Evolutionary conservation across 805 yeast species (phyloP).

Genomic region (Saccharomycopsis amapae): DNA sequence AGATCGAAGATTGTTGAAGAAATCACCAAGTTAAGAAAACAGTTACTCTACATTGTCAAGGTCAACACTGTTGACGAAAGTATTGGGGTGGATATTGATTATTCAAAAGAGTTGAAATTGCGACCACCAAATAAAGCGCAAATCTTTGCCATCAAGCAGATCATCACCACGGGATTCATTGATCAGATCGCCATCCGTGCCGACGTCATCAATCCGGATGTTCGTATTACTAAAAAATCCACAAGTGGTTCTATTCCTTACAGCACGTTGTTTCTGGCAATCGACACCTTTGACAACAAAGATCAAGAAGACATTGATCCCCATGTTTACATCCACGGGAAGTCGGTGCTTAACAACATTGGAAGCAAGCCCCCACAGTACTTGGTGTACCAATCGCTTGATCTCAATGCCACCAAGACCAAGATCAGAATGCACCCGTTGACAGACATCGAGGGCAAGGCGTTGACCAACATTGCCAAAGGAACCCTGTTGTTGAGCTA

Average conservation of each 20-base stretch:
- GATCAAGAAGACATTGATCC: conserved; percentile 38
- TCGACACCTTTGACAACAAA: conserved; percentile 27
- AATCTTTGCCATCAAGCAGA: conserved; percentile 76
- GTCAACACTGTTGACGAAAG: conserved; percentile 53
- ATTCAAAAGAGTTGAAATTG: conserved; percentile 41
- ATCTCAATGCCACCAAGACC: conserved; percentile 38
- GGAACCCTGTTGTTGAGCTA: conserved; percentile 66
- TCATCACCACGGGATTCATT: conserved; percentile 85
- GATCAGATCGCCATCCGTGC: conserved; percentile 87
- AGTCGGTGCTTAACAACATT: conserved; percentile 49
- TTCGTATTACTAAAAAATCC: conserved; percentile 50
- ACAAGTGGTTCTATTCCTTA: conserved; percentile 59
- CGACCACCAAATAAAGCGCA: conserved; percentile 65
- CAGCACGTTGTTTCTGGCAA: conserved; percentile 42
- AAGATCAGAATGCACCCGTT: conserved; percentile 63
- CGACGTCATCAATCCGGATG: conserved; percentile 61
- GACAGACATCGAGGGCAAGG: conserved; percentile 67
- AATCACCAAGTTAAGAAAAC: conserved; percentile 71
- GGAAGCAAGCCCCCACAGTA: conserved; percentile 77
- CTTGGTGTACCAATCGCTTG: conserved; percentile 65
- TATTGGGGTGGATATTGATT: conserved; percentile 41
- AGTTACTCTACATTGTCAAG: conserved; percentile 68
- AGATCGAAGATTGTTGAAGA: conserved; percentile 82
- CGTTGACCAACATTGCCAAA: conserved; percentile 71
- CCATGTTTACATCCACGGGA: conserved; percentile 72